Evolutionary conservation across 2,329 filamentous ascomycete species (phyloP).

Genomic region (Rhynchosporium secalis): DNA sequence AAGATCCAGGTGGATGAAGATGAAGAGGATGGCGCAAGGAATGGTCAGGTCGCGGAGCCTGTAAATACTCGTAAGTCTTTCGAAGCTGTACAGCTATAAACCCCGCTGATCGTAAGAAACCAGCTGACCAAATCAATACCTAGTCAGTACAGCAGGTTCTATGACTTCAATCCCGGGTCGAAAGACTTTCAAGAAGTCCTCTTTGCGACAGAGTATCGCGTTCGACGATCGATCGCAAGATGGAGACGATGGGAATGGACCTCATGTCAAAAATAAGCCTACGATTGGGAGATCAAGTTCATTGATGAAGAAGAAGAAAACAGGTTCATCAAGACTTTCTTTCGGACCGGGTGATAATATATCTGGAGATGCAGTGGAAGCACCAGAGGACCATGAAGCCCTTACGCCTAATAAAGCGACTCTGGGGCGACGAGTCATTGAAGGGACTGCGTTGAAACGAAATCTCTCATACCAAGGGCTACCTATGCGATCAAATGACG

Average conservation of each 20-base stretch:
- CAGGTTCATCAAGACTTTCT: constrained; percentile 64
- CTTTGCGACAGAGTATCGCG: constrained; percentile 57
- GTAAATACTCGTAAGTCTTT: constrained; percentile 34
- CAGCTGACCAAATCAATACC: constrained; percentile 31
- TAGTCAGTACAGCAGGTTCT: constrained; percentile 25
- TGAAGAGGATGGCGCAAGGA: constrained; percentile 50
- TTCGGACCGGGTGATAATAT: constrained; percentile 66
- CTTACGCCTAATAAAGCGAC: constrained; percentile 63
- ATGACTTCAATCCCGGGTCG: constrained; percentile 45
- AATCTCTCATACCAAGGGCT: constrained; percentile 41
- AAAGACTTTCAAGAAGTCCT: constrained; percentile 59
- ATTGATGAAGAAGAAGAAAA: constrained; percentile 66
- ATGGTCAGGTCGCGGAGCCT: constrained; percentile 21
- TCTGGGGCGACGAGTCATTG: constrained; percentile 62
- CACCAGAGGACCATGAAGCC: constrained; percentile 51
- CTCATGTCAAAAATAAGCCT: constrained; percentile 42
- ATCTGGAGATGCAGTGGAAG: constrained; percentile 54
- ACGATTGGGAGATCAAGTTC: constrained; percentile 49
- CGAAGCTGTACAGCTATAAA: constrained; percentile 24
- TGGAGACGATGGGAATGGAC: constrained; percentile 31
- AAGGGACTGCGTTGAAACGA: constrained; percentile 66
- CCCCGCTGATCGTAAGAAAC: constrained; percentile 34
- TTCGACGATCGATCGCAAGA: constrained; percentile 40
- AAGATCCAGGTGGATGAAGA: constrained; percentile 73
- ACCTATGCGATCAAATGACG: constrained; percentile 42